A percentile compares a stretch with the other conserved stretches of the same genome.
Evolutionary conservation across 1,284 basidiomycete species (phyloP).

Genomic region (Apiotrichum siamense): DNA sequence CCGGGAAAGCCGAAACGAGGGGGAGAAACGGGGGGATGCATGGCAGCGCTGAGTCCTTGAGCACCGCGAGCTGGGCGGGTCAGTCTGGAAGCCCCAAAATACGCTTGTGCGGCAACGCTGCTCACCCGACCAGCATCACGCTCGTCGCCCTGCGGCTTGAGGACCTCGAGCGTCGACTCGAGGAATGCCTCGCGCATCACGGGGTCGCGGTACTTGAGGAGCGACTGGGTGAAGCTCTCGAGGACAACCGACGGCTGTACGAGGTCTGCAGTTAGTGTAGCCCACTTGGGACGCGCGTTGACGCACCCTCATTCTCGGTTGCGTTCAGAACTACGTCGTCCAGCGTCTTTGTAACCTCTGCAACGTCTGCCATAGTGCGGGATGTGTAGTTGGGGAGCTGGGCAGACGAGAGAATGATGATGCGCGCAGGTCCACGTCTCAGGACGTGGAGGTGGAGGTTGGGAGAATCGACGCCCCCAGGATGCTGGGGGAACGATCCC

Average conservation of each 20-base stretch:
- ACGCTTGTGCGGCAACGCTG: too few relatives aligned
- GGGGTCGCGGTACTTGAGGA: conserved; percentile 8
- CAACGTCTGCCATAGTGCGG: conserved; percentile 5
- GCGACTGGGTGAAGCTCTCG: conserved; percentile 9
- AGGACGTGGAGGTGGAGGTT: too few relatives aligned
- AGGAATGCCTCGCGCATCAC: conserved; percentile 17
- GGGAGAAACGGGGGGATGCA: conserved; percentile 15
- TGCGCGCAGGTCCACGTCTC: not conserved
- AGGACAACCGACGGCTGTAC: conserved; percentile 13
- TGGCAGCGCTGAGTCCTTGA: conserved; percentile 16
- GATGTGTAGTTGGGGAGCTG: not conserved
- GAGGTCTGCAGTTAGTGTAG: conserved; percentile 1
- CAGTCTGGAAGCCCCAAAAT: too few relatives aligned
- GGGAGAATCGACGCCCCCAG: too few relatives aligned
- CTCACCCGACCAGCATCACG: conserved; percentile 13
- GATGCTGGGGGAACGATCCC: too few relatives aligned
- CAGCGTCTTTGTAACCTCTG: conserved; percentile 10
- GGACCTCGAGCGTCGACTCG: conserved; percentile 12
- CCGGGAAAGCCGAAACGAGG: not conserved
- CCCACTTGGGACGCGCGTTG: not conserved
- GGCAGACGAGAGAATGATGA: not conserved
- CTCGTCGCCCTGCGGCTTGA: conserved; percentile 13
- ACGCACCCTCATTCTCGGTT: conserved; percentile 4
- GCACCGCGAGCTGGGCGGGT: conserved; percentile 5
- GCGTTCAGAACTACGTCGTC: conserved; percentile 16